Percentiles rank a stretch among this genome's conserved stretches.
phyloP scores from a whole-genome alignment of 2,329 filamentous ascomycete genomes.

The Fusarium sororula region DNA sequence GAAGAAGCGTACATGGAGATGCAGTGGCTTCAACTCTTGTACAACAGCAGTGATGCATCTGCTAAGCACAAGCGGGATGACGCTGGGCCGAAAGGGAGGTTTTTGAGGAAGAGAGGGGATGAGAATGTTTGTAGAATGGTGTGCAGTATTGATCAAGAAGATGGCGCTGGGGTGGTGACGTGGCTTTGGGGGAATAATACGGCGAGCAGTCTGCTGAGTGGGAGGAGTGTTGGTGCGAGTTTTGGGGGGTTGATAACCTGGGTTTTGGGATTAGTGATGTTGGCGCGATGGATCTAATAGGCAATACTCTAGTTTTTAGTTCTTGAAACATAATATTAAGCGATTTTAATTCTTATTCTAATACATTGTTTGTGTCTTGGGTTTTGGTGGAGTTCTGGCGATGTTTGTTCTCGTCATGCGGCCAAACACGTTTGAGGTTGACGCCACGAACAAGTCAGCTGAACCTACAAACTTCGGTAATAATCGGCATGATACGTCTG shows the following conservation, averaged over 20 bases:
- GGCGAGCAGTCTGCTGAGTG: not conserved
- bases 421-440: not conserved
- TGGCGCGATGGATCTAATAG: not conserved
- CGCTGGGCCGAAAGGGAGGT: not conserved
- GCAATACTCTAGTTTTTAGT: not conserved
- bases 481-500: rapidly evolving
- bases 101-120: not conserved
- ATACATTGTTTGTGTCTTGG: rapidly evolving
- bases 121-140: not conserved
- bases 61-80: not conserved
- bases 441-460: not conserved
- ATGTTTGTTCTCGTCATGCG: not conserved
- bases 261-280: not conserved
- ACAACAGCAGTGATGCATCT: not conserved
- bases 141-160: not conserved
- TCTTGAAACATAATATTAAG: rapidly evolving
- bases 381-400: not conserved
- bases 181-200: not conserved
- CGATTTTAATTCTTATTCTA: too few species aligned
- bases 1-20: not conserved
- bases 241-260: not conserved
- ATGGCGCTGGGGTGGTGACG: not conserved
- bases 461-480: rapidly evolving
- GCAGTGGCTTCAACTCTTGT: not conserved
- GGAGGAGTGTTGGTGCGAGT: not conserved